These are phyloP conservation scores for Ogataea angusta DNA, from an alignment of 805 yeast genomes.

Conservation along the genomic window DNA sequence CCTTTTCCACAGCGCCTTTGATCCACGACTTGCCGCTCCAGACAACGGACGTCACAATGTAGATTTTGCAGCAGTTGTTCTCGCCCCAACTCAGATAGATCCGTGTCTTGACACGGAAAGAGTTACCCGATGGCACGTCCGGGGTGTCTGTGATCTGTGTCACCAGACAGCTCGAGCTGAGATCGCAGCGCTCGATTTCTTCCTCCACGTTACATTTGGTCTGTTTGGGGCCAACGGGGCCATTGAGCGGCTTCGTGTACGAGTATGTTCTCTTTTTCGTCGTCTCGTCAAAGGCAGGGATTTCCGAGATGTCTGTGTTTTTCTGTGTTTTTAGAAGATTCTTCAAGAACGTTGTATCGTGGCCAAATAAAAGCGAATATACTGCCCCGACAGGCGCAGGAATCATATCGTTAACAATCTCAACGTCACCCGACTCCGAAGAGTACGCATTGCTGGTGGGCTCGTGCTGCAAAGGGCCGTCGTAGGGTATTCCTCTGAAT, in stretches of 20 bases:
- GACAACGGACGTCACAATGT: slow-evolving; percentile 52
- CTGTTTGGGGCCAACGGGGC: slow-evolving; percentile 74
- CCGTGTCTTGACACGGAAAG: slow-evolving; percentile 60
- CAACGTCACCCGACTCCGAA: slow-evolving; percentile 47
- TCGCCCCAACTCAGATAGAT: slow-evolving; percentile 62
- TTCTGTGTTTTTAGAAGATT: slow-evolving; percentile 54
- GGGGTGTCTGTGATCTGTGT: slow-evolving; percentile 66
- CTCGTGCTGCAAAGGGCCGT: slow-evolving; percentile 38
- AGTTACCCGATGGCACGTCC: slow-evolving; percentile 77
- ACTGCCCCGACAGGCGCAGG: slow-evolving; percentile 67
- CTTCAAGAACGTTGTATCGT: slow-evolving; percentile 44
- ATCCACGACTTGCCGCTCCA: slow-evolving; percentile 82
- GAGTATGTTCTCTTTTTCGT: slow-evolving; percentile 45
- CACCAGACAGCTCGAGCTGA: slow-evolving; percentile 44
- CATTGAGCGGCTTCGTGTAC: slow-evolving; percentile 62
- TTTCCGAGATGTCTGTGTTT: slow-evolving; percentile 55
- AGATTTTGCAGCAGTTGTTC: slow-evolving; percentile 49
- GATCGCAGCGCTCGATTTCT: slow-evolving; percentile 49
- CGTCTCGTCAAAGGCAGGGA: slow-evolving; percentile 37
- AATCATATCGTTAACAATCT: slow-evolving; percentile 51
- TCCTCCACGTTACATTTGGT: slow-evolving; percentile 66
- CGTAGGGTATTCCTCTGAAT: slow-evolving; percentile 38
- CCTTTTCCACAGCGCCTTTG: slow-evolving; percentile 71
- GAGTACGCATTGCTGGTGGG: slow-evolving; percentile 40
- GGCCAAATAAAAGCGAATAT: slow-evolving; percentile 58